Conservation (phyloP, 2,329 filamentous ascomycete genomes). For the Ceratocystis colombiana region DNA sequence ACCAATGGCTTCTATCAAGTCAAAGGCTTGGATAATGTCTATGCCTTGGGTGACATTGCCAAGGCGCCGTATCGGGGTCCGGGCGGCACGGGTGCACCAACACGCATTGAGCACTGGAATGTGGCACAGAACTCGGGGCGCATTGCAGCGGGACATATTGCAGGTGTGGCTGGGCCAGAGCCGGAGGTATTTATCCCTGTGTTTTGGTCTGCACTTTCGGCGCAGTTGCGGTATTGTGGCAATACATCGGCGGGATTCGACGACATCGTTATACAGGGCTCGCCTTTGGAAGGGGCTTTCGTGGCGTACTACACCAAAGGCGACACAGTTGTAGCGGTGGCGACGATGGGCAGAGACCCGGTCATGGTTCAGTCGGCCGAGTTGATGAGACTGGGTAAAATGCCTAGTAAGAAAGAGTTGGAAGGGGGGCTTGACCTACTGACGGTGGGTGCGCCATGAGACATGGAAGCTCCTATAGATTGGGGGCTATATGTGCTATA, state of each 20-base stretch:
- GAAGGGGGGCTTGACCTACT: slow-evolving; percentile 49
- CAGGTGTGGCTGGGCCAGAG: slow-evolving; percentile 51
- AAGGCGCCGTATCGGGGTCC: slow-evolving; percentile 91
- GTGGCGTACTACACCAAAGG: slow-evolving; percentile 81
- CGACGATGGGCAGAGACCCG: slow-evolving; percentile 83
- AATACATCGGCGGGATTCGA: slow-evolving; percentile 75
- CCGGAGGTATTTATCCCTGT: slow-evolving; percentile 65
- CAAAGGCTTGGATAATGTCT: slow-evolving; percentile 67
- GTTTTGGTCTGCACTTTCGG: slow-evolving; percentile 90
- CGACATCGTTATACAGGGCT: slow-evolving; percentile 69
- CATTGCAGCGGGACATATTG: slow-evolving; percentile 66
- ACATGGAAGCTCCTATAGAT: neutral
- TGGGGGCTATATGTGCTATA: no score
- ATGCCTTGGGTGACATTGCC: slow-evolving; percentile 89
- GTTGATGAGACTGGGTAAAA: slow-evolving; percentile 71
- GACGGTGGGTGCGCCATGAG: slow-evolving; percentile 26
- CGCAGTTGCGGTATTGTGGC: slow-evolving; percentile 86
- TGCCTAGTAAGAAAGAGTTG: slow-evolving; percentile 73
- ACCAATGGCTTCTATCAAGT: slow-evolving; percentile 75
- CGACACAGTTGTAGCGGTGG: slow-evolving; percentile 79
- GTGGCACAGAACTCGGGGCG: slow-evolving; percentile 91
- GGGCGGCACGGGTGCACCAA: slow-evolving; percentile 59
- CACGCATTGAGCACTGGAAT: slow-evolving; percentile 96
- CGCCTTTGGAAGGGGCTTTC: slow-evolving; percentile 69
- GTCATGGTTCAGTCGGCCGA: slow-evolving; percentile 73